Evolutionary conservation across 2,329 filamentous ascomycete species (phyloP), one percentile per base, ranked within the genome.

Genomic region (Xylariales sp.): DNA sequence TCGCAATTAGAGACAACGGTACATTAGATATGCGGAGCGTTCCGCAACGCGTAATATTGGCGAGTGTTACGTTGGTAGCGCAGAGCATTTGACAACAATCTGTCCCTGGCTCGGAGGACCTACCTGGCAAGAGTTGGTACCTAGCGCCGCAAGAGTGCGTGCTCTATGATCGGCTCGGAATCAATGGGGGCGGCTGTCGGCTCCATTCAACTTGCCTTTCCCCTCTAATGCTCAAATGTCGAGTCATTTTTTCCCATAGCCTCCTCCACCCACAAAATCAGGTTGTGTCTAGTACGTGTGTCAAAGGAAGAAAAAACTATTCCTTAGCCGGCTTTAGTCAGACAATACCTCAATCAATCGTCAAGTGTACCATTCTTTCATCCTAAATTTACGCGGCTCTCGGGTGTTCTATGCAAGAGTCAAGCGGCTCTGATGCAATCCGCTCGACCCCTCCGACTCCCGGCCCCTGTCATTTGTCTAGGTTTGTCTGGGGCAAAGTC

Each of bases 401-500:
- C 74, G 74, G 74, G 65, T 53, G 23, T 46, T 62, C 43, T 16
- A 53, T 41, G 23, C n/a, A 18, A 65, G 61, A 32, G 56, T 63
- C 52, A 62, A 34, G 68, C 72, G 73, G 73, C 71, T 72, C 56
- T 71, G 64, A 72, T 62, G 62, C 57, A 65, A 66, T 61, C 50
- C 16, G 61, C 54, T 45, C 43, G 41, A 65, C 64, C 50, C 61
- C 71, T 71, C 74, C 74, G 74, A 71, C 71, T 75, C 69, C 71
- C 73, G 74, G 72, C 66, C 69, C 71, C 65, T 71, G 65, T 65
- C 23, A 65, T 70, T 63, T 54, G 23, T 23, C 60, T 48, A 23
- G 56, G 56, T 45, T 50, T 50, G 43, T 61, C 60, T 66, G 63
- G 55, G 59, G 63, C 55, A 46, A 53, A 32, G 59, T 28, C 49